Evolutionary conservation across 495 filamentous ascomycete species (phyloP).

Genomic region (Penicillium roqueforti): DNA sequence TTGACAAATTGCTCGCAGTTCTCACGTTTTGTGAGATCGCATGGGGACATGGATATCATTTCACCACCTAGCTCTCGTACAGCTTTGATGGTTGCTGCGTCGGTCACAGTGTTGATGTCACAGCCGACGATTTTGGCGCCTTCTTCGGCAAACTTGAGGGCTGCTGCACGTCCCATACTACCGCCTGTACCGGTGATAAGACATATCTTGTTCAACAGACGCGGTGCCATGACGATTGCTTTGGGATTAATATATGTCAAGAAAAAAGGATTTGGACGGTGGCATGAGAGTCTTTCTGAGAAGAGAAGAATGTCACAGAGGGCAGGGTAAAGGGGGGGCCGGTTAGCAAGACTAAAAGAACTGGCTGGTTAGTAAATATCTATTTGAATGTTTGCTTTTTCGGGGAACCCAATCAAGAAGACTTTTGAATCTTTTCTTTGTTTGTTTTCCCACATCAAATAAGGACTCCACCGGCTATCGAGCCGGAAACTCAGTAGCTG

Average conservation of each 20-base stretch:
- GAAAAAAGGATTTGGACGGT: not conserved
- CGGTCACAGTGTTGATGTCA: not conserved
- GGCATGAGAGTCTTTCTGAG: not conserved
- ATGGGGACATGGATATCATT: not conserved
- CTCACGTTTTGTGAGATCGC: not conserved
- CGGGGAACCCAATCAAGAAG: not conserved
- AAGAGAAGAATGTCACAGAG: not conserved
- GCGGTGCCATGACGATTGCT: not conserved
- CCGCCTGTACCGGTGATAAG: slow-evolving; percentile 1
- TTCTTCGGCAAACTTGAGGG: slow-evolving; percentile 1
- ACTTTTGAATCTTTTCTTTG: not conserved
- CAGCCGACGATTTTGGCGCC: slow-evolving; percentile 1
- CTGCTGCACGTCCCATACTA: slow-evolving; percentile 2
- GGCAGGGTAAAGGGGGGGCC: not conserved
- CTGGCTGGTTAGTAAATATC: not conserved
- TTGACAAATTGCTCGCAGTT: not conserved
- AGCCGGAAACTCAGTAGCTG: not conserved
- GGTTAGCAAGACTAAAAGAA: not conserved
- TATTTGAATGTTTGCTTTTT: not conserved
- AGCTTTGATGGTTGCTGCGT: not conserved
- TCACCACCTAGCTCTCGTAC: not conserved
- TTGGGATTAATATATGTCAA: not conserved
- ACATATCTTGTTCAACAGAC: not conserved
- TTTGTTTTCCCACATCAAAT: not conserved
- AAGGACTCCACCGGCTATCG: not conserved